Evolutionary conservation across 2,329 filamentous ascomycete genomes (phyloP).

Genomic region (Mycosphaerella sp.): DNA sequence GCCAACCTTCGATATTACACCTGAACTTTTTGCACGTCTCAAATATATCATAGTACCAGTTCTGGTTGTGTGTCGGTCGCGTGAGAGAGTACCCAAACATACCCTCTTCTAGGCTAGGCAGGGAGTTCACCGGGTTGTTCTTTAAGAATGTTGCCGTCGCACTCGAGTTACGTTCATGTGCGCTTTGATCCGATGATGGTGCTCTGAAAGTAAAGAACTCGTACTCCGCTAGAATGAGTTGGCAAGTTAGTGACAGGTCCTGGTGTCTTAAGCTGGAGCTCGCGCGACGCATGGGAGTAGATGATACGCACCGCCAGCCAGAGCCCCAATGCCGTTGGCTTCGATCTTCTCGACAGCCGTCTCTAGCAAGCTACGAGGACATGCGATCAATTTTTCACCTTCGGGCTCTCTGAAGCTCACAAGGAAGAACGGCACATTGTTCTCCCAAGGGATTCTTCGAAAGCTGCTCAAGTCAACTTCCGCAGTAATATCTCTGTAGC

Average conservation of each 20-base stretch:
- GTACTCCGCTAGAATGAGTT: slow-evolving; percentile 64
- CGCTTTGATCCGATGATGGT: slow-evolving; percentile 43
- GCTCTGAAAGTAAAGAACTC: slow-evolving; percentile 89
- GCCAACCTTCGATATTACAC: slow-evolving; percentile 87
- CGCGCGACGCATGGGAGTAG: not conserved
- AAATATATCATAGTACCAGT: slow-evolving; percentile 86
- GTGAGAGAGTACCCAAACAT: slow-evolving; percentile 96
- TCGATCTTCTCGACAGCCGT: slow-evolving; percentile 62
- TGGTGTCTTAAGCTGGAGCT: not conserved
- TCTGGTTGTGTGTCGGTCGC: slow-evolving; percentile 79
- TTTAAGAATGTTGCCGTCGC: slow-evolving; percentile 69
- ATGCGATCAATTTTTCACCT: slow-evolving; percentile 63
- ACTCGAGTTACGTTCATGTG: slow-evolving; percentile 54
- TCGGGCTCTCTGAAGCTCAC: slow-evolving; percentile 80
- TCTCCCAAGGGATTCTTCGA: slow-evolving; percentile 84
- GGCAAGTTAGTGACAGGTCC: slow-evolving; percentile 15
- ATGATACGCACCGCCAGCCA: slow-evolving; percentile 70
- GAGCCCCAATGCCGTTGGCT: slow-evolving; percentile 65
- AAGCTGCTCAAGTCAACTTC: slow-evolving; percentile 72
- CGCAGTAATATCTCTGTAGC: slow-evolving; percentile 79
- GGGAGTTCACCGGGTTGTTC: slow-evolving; percentile 63
- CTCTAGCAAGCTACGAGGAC: slow-evolving; percentile 70
- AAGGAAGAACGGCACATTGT: slow-evolving; percentile 77
- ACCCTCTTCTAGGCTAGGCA: slow-evolving; percentile 78
- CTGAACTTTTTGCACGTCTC: slow-evolving; percentile 70